These are phyloP conservation scores for Beauveria scarabaeidicola DNA, from an alignment of 2,329 filamentous ascomycete genomes.

Conservation along the genomic window DNA sequence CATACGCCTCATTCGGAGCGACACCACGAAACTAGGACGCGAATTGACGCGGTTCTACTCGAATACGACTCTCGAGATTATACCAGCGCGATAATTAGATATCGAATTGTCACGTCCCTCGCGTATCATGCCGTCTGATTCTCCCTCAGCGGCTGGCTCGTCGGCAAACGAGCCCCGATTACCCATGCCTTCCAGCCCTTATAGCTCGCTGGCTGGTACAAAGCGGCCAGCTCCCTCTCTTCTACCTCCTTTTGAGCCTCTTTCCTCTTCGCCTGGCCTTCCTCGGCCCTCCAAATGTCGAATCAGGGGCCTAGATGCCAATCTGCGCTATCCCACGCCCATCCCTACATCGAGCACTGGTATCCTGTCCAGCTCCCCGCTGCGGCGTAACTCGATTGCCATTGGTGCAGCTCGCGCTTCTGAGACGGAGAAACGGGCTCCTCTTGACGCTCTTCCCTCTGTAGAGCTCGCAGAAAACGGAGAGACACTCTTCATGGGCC, in stretches of 20 bases:
- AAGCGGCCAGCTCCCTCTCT: conserved; percentile 60
- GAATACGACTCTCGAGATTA: not conserved
- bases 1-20: not conserved
- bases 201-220: conserved; percentile 31
- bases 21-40: conserved; percentile 1
- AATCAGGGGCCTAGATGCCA: conserved; percentile 35
- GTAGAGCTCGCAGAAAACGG: conserved; percentile 75
- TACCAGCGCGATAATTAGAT: not conserved
- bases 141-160: not conserved
- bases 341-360: conserved; percentile 90
- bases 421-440: conserved; percentile 57
- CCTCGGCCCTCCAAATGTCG: conserved; percentile 63
- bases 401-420: conserved; percentile 45
- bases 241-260: conserved; percentile 69
- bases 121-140: conserved; percentile 9
- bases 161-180: conserved; percentile 10
- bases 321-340: conserved; percentile 79
- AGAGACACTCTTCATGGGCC: conserved; percentile 75
- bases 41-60: conserved; percentile 4
- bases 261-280: conserved; percentile 68
- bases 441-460: conserved; percentile 74
- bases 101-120: not conserved
- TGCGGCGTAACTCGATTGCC: conserved; percentile 41
- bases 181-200: conserved; percentile 2
- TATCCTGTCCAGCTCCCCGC: conserved; percentile 80